Evolutionary conservation across 2,329 filamentous ascomycete genomes (phyloP).

Genomic region (Colletotrichum horii): DNA sequence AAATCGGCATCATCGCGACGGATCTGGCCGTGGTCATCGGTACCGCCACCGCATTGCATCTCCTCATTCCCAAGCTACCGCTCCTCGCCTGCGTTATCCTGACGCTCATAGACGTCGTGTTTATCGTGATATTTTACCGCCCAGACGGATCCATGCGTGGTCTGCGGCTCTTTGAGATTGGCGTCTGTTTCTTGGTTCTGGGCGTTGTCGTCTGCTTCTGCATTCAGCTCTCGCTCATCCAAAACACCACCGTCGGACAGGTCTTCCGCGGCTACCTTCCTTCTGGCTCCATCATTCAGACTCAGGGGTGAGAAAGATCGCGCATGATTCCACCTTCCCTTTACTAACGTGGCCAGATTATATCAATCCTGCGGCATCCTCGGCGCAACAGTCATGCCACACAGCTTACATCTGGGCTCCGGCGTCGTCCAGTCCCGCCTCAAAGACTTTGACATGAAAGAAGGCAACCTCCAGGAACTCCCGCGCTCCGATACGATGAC

Average conservation of each 20-base stretch:
- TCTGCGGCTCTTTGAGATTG: constrained; percentile 66
- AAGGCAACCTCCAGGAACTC: constrained; percentile 48
- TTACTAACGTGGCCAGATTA: constrained; percentile 29
- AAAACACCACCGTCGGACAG: constrained; percentile 57
- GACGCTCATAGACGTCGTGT: constrained; percentile 70
- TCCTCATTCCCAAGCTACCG: constrained; percentile 67
- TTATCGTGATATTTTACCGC: constrained; percentile 71
- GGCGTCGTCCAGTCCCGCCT: constrained; percentile 73
- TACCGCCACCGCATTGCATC: constrained; percentile 72
- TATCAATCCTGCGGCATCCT: constrained; percentile 80
- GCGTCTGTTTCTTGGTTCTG: constrained; percentile 67
- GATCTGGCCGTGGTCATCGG: constrained; percentile 78
- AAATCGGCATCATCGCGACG: constrained; percentile 72
- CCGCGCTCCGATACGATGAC: constrained; percentile 28
- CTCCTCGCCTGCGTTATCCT: constrained; percentile 72
- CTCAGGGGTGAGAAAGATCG: constrained; percentile 48
- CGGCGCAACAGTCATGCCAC: constrained; percentile 79
- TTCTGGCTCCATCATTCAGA: constrained; percentile 61
- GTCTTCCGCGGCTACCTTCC: constrained; percentile 73
- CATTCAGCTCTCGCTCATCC: constrained; percentile 69
- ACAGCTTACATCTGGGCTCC: constrained; percentile 71
- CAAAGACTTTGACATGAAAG: constrained; percentile 64
- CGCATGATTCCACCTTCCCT: background rate
- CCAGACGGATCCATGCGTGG: constrained; percentile 63
- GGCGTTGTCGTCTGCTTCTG: constrained; percentile 74